Evolutionary conservation across 2,329 filamentous ascomycete genomes (phyloP).

Genomic region (Tolypocladium inflatum): DNA sequence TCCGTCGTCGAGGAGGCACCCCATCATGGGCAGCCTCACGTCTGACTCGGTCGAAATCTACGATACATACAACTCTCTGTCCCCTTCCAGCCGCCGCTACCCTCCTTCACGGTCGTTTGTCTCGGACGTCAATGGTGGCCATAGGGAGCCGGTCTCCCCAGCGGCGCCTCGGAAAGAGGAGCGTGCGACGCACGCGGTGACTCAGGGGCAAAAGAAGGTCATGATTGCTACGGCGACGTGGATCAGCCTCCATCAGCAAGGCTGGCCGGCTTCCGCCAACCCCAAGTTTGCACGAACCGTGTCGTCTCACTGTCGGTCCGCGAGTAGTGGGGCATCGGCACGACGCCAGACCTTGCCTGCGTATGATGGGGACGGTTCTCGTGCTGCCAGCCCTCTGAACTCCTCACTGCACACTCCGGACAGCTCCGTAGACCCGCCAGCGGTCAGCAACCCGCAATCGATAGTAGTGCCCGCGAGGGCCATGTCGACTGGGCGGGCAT

Average conservation of each 20-base stretch:
- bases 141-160: slow-evolving; percentile 10
- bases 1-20: slow-evolving; percentile 58
- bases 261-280: slow-evolving; percentile 22
- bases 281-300: slow-evolving; percentile 16
- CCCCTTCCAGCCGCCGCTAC: slow-evolving; percentile 36
- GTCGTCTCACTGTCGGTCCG: slow-evolving; percentile 13
- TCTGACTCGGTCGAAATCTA: slow-evolving; percentile 56
- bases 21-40: slow-evolving; percentile 62
- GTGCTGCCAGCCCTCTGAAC: slow-evolving; percentile 1
- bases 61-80: slow-evolving; percentile 54
- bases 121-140: slow-evolving; percentile 10
- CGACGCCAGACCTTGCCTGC: slow-evolving; percentile 8
- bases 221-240: slow-evolving; percentile 29
- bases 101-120: slow-evolving; percentile 31
- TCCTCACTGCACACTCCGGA: neutral
- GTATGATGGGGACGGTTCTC: slow-evolving; percentile 3
- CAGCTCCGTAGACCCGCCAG: neutral
- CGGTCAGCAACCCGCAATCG: neutral
- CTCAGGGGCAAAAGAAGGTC: slow-evolving; percentile 22
- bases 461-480: slow-evolving; percentile 7
- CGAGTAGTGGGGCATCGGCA: slow-evolving; percentile 3
- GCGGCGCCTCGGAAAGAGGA: slow-evolving; percentile 14
- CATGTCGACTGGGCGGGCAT: slow-evolving; percentile 14
- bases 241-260: slow-evolving; percentile 25
- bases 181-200: slow-evolving; percentile 18